Evolutionary conservation across 2,329 filamentous ascomycete genomes (phyloP), one percentile per base, ranked within the genome.

Genomic region (Phoma sp.): DNA sequence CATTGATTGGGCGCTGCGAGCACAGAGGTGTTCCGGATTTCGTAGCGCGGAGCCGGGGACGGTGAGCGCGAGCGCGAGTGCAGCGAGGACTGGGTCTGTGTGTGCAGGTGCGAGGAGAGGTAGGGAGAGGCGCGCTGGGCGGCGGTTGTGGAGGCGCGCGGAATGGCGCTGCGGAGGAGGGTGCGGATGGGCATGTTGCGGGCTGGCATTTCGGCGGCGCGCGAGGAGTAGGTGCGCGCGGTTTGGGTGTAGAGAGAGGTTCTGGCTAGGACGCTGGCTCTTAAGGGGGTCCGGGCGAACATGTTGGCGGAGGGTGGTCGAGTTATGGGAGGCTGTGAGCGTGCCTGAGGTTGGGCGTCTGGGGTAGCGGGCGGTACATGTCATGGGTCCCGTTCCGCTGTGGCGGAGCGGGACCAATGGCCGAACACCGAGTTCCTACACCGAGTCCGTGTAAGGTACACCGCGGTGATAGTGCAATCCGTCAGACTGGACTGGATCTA

Each of bases 131-230:
- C 61, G 57, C 59, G 63, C 42, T 63, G 64, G 18, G 58, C 57
- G 47, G 63, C 52, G 52, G 64, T 67, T 40, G 62, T 58, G 42
- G 62, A 58, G 47, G 67, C 59, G 50, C 62, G 67, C 25, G 66
- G 65, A 7, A 62, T 62, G 39, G 65, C 64, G 58, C 58, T 63
- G 55, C 67, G 69, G 52, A 73, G 61, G 41, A 73, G 59, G 10
- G 62, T 59, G 52, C 66, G 68, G 51, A 71, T 65, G 52, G 65
- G 57, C 23, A 57, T 55, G 35, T 61, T 55, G 47, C 62, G 61
- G 7, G 62, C 45, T 13, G 67, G 52, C 67, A 72, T 70, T 39
- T 62, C 66, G 41, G 59, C 58, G 8, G 52, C 46, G 27, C 52
- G 53, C 29, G 60, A 57, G 33, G 55, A 52, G 45, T 66, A 62